A percentile compares a stretch with the other conserved stretches of the same genome.
Evolutionary conservation across 2,329 filamentous ascomycete species (phyloP).

Genomic region (Neofusicoccum sp.): DNA sequence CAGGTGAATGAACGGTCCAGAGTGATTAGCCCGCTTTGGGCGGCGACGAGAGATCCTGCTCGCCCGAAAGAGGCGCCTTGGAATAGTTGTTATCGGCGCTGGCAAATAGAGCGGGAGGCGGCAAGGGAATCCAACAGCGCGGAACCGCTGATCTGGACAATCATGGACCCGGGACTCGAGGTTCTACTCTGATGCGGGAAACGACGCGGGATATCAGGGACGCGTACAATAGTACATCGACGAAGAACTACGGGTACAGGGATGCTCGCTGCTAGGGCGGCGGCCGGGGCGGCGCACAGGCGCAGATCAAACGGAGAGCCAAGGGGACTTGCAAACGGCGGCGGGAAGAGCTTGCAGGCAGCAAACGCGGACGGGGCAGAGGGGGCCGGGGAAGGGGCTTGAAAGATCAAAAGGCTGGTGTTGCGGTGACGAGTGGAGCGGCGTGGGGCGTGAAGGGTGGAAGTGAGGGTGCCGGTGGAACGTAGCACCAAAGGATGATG

Average conservation of each 20-base stretch:
- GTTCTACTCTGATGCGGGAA: background rate
- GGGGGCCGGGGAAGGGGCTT: background rate
- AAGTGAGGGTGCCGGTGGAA: constrained; percentile 12
- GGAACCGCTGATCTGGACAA: background rate
- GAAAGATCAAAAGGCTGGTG: constrained; percentile 6
- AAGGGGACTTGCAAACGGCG: background rate
- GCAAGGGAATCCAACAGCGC: background rate
- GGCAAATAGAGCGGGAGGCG: background rate
- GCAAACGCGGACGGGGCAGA: background rate
- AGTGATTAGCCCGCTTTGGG: no score
- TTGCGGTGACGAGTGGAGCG: constrained; percentile 7
- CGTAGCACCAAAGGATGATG: constrained; percentile 9
- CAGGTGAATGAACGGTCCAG: no score
- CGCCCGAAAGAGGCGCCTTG: background rate
- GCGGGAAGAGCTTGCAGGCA: background rate
- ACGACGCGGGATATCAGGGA: background rate
- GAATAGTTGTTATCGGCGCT: background rate
- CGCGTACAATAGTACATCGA: background rate
- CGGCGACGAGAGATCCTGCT: background rate
- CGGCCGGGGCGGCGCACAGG: background rate
- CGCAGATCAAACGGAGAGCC: background rate
- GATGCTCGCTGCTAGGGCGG: background rate
- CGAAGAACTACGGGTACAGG: background rate
- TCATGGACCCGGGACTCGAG: background rate
- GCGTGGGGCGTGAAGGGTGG: constrained; percentile 3